These are phyloP conservation scores for Penicillium crustosum DNA, from an alignment of 2,329 filamentous ascomycete species.

Conservation along the genomic window DNA sequence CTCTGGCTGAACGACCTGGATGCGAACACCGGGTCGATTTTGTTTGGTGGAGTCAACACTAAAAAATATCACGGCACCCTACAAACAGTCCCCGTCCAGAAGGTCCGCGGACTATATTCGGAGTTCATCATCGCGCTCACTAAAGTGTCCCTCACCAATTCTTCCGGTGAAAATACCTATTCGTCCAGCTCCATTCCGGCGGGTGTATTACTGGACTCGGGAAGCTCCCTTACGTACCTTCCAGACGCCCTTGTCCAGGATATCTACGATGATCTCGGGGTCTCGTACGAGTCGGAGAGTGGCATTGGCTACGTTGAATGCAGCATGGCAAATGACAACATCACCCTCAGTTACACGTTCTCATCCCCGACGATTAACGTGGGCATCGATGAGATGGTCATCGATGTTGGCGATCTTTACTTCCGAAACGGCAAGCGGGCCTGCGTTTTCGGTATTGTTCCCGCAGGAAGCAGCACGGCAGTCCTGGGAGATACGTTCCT, in stretches of 20 bases:
- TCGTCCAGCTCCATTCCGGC: slow-evolving; percentile 42
- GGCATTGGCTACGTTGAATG: slow-evolving; percentile 58
- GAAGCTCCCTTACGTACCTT: slow-evolving; percentile 42
- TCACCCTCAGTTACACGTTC: slow-evolving; percentile 59
- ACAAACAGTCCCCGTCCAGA: slow-evolving; percentile 66
- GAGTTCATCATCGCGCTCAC: slow-evolving; percentile 72
- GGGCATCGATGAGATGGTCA: slow-evolving; percentile 56
- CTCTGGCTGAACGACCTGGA: slow-evolving; percentile 74
- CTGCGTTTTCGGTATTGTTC: slow-evolving; percentile 53
- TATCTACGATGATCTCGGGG: slow-evolving; percentile 61
- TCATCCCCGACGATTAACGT: slow-evolving; percentile 56
- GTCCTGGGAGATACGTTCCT: slow-evolving; percentile 64
- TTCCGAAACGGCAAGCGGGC: slow-evolving; percentile 38
- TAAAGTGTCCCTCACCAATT: slow-evolving; percentile 47
- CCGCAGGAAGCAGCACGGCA: slow-evolving; percentile 47
- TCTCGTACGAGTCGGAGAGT: slow-evolving; percentile 57
- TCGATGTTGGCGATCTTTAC: slow-evolving; percentile 47
- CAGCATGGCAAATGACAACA: slow-evolving; percentile 48
- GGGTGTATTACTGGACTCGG: slow-evolving; percentile 43
- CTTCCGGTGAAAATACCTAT: slow-evolving; percentile 25
- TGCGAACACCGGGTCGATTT: slow-evolving; percentile 63
- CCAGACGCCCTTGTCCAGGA: slow-evolving; percentile 35
- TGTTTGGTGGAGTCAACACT: slow-evolving; percentile 74
- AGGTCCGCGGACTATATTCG: slow-evolving; percentile 50
- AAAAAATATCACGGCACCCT: slow-evolving; percentile 64